phyloP scores from a whole-genome alignment of 768 basidiomycete species.

The Termitomyces sp. region DNA sequence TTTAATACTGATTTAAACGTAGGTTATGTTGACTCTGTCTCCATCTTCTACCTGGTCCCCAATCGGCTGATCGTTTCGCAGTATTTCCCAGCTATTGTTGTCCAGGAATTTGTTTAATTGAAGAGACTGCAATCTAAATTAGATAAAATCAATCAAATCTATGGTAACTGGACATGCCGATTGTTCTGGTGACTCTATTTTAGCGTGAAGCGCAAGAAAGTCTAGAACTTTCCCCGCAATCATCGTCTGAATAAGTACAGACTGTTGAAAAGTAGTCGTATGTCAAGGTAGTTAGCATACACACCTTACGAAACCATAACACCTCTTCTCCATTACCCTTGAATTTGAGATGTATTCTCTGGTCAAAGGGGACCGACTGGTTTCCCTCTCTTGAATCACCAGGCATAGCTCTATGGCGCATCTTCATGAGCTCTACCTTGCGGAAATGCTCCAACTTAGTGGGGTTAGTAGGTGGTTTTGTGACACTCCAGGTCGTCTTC shows the following conservation, averaged over 20 bases:
- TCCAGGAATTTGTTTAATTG: conserved; percentile 26
- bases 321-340: conserved; percentile 21
- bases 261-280: neutral
- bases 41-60: conserved; percentile 52
- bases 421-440: conserved; percentile 64
- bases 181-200: conserved; percentile 20
- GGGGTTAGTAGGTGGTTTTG: conserved; percentile 40
- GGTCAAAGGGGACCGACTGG: conserved; percentile 39
- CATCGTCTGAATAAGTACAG: conserved; percentile 34
- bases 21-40: conserved; percentile 20
- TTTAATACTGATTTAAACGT: conserved; percentile 2
- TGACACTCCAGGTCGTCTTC: conserved; percentile 16
- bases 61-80: conserved; percentile 46
- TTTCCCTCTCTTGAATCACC: conserved; percentile 53
- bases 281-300: conserved; percentile 1
- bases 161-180: conserved; percentile 19
- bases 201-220: conserved; percentile 34
- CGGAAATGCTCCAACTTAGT: conserved; percentile 47
- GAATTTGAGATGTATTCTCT: conserved; percentile 56
- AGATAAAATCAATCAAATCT: neutral
- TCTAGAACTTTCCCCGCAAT: conserved; percentile 62
- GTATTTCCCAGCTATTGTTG: conserved; percentile 17
- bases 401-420: conserved; percentile 65
- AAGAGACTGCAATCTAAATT: conserved; percentile 28
- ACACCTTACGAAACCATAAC: conserved; percentile 74